These are phyloP conservation scores for Capsicum rhomboideum DNA, from an alignment of 257 asterid genomes.

Conservation along the genomic window DNA sequence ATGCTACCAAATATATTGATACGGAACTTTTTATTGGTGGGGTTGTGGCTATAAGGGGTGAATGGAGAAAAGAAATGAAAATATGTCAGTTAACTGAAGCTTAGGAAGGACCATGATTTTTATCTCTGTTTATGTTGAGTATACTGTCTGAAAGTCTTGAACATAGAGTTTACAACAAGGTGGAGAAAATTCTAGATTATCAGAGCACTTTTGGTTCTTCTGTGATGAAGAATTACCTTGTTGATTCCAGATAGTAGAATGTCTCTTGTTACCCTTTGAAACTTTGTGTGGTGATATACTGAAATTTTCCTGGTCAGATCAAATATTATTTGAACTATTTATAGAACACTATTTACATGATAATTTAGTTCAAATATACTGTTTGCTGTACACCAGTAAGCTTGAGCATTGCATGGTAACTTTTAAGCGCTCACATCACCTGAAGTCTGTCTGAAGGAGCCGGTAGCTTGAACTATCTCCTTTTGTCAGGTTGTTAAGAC, in stretches of 20 bases:
- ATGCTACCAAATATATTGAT: too few species aligned
- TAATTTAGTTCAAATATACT: not conserved
- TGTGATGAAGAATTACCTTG: not conserved
- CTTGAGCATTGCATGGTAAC: not conserved
- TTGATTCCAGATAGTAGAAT: not conserved
- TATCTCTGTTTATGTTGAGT: too few species aligned
- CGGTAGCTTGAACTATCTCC: not conserved
- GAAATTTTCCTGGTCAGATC: not conserved
- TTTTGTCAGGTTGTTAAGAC: not conserved
- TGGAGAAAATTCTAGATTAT: not conserved
- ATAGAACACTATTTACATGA: not conserved
- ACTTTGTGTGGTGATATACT: not conserved
- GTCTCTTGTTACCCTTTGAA: not conserved
- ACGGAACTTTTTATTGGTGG: too few species aligned
- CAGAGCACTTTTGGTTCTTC: not conserved
- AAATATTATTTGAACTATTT: not conserved
- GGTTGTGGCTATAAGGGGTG: too few species aligned
- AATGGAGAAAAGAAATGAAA: too few species aligned
- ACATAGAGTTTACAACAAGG: too few species aligned
- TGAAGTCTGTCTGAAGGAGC: not conserved
- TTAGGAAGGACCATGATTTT: too few species aligned
- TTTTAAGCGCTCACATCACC: not conserved
- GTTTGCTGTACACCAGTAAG: not conserved
- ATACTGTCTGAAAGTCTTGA: too few species aligned
- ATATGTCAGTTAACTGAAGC: too few species aligned